Base-by-base conservation (phyloP, 345 rosid genomes). In the Brassica nigra region DNA sequence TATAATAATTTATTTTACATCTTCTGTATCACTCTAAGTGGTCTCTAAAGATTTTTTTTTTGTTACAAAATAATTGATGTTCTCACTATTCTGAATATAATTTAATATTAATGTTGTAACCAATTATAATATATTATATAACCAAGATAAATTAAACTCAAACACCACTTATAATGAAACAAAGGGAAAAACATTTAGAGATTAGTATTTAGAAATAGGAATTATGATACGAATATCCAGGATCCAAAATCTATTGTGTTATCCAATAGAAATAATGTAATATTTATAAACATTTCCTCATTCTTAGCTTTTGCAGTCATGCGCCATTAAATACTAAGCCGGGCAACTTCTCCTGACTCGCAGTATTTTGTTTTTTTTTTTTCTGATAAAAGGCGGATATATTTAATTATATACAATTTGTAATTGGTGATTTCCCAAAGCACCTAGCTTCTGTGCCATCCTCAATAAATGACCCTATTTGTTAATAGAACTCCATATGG, bases 381-480 rank as follows among this genome's bases (percentile, higher is more conserved):
- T 18, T 18, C 3, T 54, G 1, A 4, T 9, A 33, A 64, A 64
- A 16, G 18, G 28, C 33, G 36, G 52, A 14, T 30, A 44, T 9
- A 27, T 39, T 5, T 18, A 47, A 44, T 44, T 12, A 54, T 23
- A 58, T 20, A 58, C 2, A 34, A 68, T 44, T 62, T 23, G 62
- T 62, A 44, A 61, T 76, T 52, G 49, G 61, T 78, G 28, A 64
- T 52, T 55, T 30, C 66, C 70, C 68, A 37, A 36, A 27, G 27
- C 39, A 6, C 30, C 27, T 37, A 6, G 9, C 18, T 16, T 70
- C 63, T 33, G 57, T 52, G 58, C 76, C 66, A 76, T 57, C 27
- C 30, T 28, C 42, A 66, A n/a, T 6, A 37, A 62, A 63, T 29
- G 30, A 47, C 20, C 18, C 62, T 20, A 15, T 4, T 52, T 33